Evolutionary conservation across 345 rosid genomes (phyloP), one percentile per base, ranked within the genome.

Genomic region (Orychophragmus violaceus): DNA sequence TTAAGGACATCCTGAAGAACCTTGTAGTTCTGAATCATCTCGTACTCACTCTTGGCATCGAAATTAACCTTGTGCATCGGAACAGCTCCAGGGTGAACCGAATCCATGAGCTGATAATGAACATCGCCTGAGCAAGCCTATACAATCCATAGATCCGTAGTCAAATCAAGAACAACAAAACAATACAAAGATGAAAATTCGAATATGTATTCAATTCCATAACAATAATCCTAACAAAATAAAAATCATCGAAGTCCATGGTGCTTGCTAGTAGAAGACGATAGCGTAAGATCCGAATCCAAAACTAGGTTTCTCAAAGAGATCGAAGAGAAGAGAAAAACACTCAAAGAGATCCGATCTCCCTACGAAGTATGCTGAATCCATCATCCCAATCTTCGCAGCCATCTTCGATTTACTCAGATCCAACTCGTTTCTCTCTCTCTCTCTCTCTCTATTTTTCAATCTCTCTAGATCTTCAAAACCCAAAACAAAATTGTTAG

Each of bases 1-100:
- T 90, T 90, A 74, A 90, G 90, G 27, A 90, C 95, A 49, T 90
- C 99, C 77, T 94, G 99, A 42, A 90, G 96, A 29, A 94, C 91
- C 72, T 94, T 90, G 62, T 87, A 94, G 71, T 90, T 94, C 72
- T 94, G 96, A 11, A 94, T 90, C 97, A 84, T 94, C 80, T 90
- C 97, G 75, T 87, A 90, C 79, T 90, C 97, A 50, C 68, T 90
- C 78, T 88, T n/a, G n/a, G n/a, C n/a, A n/a, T n/a, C n/a, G n/a
- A n/a, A n/a, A n/a, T n/a, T n/a, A n/a, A n/a, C n/a, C n/a, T n/a
- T n/a, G n/a, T 94, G 97, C 93, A 90, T 90, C 71, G 97, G 91
- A 49, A 90, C 99, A 69, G 78, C 79, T 59, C 96, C 95, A 2
- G 93, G 96, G 68, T 87, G 99, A 13, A 75, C 84, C 18, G 89